Base-by-base conservation (phyloP, 257 asterid genomes). In the Solanum ossicruentum region DNA sequence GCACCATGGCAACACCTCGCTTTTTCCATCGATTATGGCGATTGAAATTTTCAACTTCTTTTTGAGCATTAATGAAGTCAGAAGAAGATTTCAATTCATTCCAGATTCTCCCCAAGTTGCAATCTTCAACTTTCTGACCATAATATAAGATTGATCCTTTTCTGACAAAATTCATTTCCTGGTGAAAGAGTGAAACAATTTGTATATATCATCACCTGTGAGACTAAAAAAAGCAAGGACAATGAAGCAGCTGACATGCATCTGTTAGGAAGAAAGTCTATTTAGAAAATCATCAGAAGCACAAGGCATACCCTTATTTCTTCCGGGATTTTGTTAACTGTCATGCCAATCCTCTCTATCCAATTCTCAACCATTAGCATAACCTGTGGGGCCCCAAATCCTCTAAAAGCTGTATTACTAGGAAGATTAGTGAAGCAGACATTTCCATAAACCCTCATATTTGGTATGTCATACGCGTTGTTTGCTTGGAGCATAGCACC, bases 361-460 rank as follows among this genome's bases (percentile, higher is more conserved):
- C 99, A 96, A 89, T 95, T 93, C 89, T 96, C 99, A 87, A 98
- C 86, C 91, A 96, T 91, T 56, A 95, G 86, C 99, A 96, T 96
- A 82, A 98, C 97, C 90, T 95, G 99, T 20, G 99, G 99, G 52
- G 98, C 99, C 71, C 99, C 99, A 86, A 95, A 96, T 72, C 99
- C 99, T 85, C 98, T 92, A 82, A 96, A 96, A 86, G 99, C 99
- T 60, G 99, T 96, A 84, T 96, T 96, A 89, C 99, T 96, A 23
- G 98, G 93, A 49, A 93, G 79, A 90, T 96, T 96, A 65, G 99
- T 96, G 90, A 92, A 95, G 91, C 98, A 94, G 18, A 93, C 98
- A 89, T 86, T 93, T 84, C 99, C 99, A 36, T 81, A 91, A 84
- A 96, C 79, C 84, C 93, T 91, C 71, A 96, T 86, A 90, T 96